These are phyloP conservation scores for Calophaca sinica DNA, from an alignment of 306 rosid species.

Conservation along the genomic window DNA sequence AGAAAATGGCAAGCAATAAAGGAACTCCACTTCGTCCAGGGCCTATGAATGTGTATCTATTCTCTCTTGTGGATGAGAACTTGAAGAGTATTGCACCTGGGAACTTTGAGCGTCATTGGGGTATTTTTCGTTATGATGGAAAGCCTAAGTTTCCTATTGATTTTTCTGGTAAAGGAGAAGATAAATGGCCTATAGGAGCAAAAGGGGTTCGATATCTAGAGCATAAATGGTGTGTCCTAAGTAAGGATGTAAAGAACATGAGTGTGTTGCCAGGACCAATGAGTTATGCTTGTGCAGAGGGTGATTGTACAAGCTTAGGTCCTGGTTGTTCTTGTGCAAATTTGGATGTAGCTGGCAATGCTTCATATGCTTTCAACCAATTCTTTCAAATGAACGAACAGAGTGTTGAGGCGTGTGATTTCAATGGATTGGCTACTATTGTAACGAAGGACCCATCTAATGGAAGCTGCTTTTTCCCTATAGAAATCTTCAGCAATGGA, in stretches of 20 bases:
- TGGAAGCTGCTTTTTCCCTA: slow-evolving; percentile 59
- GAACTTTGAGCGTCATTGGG: slow-evolving; percentile 89
- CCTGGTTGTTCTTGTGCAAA: slow-evolving; percentile 51
- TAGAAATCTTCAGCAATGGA: slow-evolving; percentile 53
- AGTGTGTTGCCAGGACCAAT: neutral
- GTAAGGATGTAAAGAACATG: neutral
- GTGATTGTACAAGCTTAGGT: slow-evolving; percentile 71
- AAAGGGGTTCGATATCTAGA: slow-evolving; percentile 72
- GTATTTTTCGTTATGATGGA: slow-evolving; percentile 70
- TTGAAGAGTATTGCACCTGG: slow-evolving; percentile 70
- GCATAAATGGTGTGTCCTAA: slow-evolving; percentile 62
- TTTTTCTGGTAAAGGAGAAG: slow-evolving; percentile 56
- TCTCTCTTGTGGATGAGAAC: slow-evolving; percentile 71
- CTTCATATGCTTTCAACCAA: slow-evolving; percentile 74
- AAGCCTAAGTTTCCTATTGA: slow-evolving; percentile 70
- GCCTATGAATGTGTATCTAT: slow-evolving; percentile 52
- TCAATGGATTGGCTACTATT: slow-evolving; percentile 50
- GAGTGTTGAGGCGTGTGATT: slow-evolving; percentile 66
- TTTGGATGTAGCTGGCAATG: slow-evolving; percentile 38
- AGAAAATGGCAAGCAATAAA: slow-evolving; percentile 54
- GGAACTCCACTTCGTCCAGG: slow-evolving; percentile 67
- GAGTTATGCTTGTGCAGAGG: slow-evolving; percentile 57
- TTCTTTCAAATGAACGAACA: slow-evolving; percentile 71
- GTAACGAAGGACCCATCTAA: slow-evolving; percentile 53
- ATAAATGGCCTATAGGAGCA: slow-evolving; percentile 54